Evolutionary conservation across 805 yeast species (phyloP), one percentile per base, ranked within the genome.

Genomic region (Candida boidinii): DNA sequence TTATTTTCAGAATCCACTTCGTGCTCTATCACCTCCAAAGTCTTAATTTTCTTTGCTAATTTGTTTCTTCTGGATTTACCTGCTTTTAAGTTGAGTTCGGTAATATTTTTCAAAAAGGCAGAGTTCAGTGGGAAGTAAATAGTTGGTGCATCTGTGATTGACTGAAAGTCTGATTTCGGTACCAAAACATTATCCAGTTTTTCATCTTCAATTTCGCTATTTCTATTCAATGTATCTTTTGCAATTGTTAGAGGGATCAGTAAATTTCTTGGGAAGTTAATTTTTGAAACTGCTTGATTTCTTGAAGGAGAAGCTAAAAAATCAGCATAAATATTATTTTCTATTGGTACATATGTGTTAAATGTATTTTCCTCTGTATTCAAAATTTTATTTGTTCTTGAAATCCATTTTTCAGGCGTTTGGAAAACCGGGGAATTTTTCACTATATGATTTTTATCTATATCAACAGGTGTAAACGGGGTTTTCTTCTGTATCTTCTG

Each of bases 281-380:
- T 36, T 24, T 65, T 49, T 0, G 66, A 46, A 0, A 49, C 25
- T 10, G 56, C 43, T 12, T 68, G 70, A 42, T 52, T 50, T 38
- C 78, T 52, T 12, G 62, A 49, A 2, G 73, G 70, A 0, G 74
- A 58, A 0, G 64, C 49, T 7, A 73, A 42, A 2, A 60, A 13
- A 5, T 48, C 39, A 0, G 70, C 72, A 43, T 58, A 64, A 2
- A 60, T 37, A 31, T 70, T 68, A 1, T 42, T 23, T 1, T 49
- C 33, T 4, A 66, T 33, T 9, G 38, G 37, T 10, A 35, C 42
- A 29, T 53, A 52, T 0, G 45, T 24, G 12, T 45, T 42, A 2
- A 52, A 27, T 28, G 53, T 30, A 14, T 43, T 33, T 5, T 29
- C 32, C 14, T 35, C 22, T 17, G 34, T n/a, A n/a, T n/a, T n/a